Base-by-base conservation (phyloP, 805 yeast species). In the Priceomyces melissophilus region DNA sequence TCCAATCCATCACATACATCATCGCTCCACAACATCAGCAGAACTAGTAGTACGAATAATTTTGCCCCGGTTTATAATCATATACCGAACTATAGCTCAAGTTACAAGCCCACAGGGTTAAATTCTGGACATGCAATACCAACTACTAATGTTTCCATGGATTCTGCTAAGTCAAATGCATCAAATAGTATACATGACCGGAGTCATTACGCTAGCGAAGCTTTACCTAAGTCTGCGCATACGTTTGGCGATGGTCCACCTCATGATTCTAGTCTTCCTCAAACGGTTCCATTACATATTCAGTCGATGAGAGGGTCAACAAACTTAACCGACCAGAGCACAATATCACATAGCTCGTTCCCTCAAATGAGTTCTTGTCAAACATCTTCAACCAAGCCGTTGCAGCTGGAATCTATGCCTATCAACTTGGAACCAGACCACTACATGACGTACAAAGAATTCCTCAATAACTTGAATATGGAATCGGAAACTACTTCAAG, bases 91-190 rank as follows among this genome's bases (percentile, higher is more conserved):
- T 32, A 27, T 35, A 14, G 39, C 13, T 40, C 40, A 10, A 44
- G 47, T 31, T 45, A 39, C 32, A 50, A 46, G 28, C 48, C 47
- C 10, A 32, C 46, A 26, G 47, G 46, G 10, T 41, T 48, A 12
- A 40, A 47, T 31, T 61, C 66, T 11, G 16, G 30, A 6, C 65
- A 63, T 14, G 69, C 79, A 5, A 67, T 69, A 9, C 78, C 84
- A 8, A 79, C 84, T 2, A 79, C 84, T 1, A 72, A 67, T 43
- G 65, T 79, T 25, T 69, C 78, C 11, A 73, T 67, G 51, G 81
- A 76, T 48, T 55, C 67, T 16, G 78, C 75, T 8, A 52, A 55
- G 34, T 43, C 59, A 31, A 50, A 45, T 30, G 40, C 49, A 12
- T 30, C 39, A 7, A 11, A 16, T 4, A 16, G 15, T 10, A 12